Evolutionary conservation across 1,139 yeast species (phyloP), one percentile per base, ranked within the genome.

Genomic region (Saccharomyces hybrid): DNA sequence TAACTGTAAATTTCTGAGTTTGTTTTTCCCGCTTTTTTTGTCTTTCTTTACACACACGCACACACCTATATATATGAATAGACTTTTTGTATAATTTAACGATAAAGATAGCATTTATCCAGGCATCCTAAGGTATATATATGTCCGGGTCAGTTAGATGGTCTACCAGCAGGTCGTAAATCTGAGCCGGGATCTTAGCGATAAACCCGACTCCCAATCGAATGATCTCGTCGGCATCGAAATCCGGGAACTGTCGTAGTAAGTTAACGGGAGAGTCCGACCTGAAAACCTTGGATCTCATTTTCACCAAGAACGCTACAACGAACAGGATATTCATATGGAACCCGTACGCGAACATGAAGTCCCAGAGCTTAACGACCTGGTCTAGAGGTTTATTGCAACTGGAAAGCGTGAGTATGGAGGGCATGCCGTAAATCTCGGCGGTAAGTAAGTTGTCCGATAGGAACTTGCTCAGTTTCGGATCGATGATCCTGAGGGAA

Each of bases 401-500:
- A 5, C 96, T 95, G 55, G 95, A 84, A 51, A 91, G 73, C 0
- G 98, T 90, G 58, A 91, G 73, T 0, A 90, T 88, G 1, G 95
- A 84, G 0, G 97, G 95, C 63, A 90, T 84, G 0, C 96, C 96
- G 68, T 89, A 90, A 38, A 90, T 83, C 65, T 90, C 90, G 0
- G 96, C 91, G 50, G 85, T 83, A 55, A 80, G 66, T 44, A 84
- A 69, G 48, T 64, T 65, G 49, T 67, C 67, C 44, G 66, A 60
- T 27, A 69, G 56, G 64, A 85, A 80, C 63, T 85, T 85, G 52
- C 85, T 77, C 38, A 91, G 75, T 14, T 83, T 82, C 0, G 90
- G 87, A 65, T 90, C 97, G 29, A 90, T 83, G 25, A 83, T 77
- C 57, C 80, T 79, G 51, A 90, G 71, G 32, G 90, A 86, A 0